Conservation (phyloP, 352 stramenopile species). For the Pythium vanterpoolii region DNA sequence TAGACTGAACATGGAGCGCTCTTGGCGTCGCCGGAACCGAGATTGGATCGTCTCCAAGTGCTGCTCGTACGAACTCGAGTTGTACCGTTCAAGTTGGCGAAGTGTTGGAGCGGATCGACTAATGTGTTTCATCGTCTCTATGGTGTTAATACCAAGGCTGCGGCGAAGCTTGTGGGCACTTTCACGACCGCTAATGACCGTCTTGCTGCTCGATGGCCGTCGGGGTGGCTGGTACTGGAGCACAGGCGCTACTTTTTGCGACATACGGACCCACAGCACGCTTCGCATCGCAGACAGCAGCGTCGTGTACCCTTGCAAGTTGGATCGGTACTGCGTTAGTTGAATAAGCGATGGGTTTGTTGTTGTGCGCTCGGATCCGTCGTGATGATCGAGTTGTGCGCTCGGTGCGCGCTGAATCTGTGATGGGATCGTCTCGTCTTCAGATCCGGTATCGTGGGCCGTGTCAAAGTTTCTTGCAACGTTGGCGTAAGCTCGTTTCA, state of each 20-base stretch:
- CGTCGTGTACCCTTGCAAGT: constrained; percentile 2
- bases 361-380: neutral
- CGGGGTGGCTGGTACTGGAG: neutral
- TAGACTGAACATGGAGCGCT: constrained; percentile 17
- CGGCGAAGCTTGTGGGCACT: constrained; percentile 11
- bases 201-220: neutral
- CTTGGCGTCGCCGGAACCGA: constrained; percentile 19
- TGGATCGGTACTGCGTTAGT: constrained; percentile 3
- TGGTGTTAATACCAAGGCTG: constrained; percentile 5
- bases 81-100: neutral
- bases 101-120: neutral
- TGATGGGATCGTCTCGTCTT: neutral
- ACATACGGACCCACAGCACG: constrained; percentile 3
- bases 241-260: constrained; percentile 5
- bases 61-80: constrained; percentile 11
- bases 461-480: constrained; percentile 10
- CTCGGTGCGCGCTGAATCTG: neutral
- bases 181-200: neutral
- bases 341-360: neutral
- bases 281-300: neutral
- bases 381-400: neutral
- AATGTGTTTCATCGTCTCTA: neutral
- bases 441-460: neutral
- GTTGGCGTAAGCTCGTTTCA: neutral
- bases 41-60: constrained; percentile 27